Percentiles rank a stretch among this genome's conserved stretches.
Evolutionary conservation across 129 eudicot genomes (phyloP).

Genomic region (Gnaphalium uliginosum): DNA sequence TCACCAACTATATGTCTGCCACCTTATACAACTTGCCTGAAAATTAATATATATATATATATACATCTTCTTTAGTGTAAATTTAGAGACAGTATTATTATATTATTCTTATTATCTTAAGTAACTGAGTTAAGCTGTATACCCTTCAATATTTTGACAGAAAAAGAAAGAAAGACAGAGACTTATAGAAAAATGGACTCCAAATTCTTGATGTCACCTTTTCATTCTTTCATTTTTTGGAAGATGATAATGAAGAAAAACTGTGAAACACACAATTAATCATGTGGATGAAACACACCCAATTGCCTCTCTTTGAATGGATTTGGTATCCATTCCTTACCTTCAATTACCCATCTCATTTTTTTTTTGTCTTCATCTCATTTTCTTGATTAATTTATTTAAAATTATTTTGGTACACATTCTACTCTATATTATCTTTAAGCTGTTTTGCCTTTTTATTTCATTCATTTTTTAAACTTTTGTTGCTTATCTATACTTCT

Average conservation of each 20-base stretch:
- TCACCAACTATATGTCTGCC: not conserved
- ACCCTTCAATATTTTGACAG: not conserved
- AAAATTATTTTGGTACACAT: conserved; percentile 35
- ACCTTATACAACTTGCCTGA: not conserved
- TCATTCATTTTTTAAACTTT: not conserved
- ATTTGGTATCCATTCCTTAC: conserved; percentile 34
- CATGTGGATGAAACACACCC: conserved; percentile 36
- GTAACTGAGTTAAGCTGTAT: not conserved
- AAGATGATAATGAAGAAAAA: conserved; percentile 36
- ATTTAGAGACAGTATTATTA: not conserved
- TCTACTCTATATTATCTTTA: conserved; percentile 25
- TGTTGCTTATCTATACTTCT: conserved; percentile 34
- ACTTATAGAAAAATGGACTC: conserved; percentile 16
- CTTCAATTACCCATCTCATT: conserved; percentile 36
- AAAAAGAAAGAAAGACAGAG: conserved; percentile 29
- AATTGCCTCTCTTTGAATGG: conserved; percentile 20
- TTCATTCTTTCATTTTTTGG: not conserved
- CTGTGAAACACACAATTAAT: conserved; percentile 32
- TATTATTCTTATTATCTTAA: conserved; percentile 18
- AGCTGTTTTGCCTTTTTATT: conserved; percentile 25
- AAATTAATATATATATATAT: not conserved
- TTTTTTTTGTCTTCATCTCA: conserved; percentile 36
- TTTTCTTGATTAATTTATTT: conserved; percentile 22
- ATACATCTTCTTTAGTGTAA: conserved; percentile 4
- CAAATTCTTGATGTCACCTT: conserved; percentile 21